Evolutionary conservation across 192 early-diverging fungal species (phyloP).

Genomic region (Martensiomyces pterosporus): DNA sequence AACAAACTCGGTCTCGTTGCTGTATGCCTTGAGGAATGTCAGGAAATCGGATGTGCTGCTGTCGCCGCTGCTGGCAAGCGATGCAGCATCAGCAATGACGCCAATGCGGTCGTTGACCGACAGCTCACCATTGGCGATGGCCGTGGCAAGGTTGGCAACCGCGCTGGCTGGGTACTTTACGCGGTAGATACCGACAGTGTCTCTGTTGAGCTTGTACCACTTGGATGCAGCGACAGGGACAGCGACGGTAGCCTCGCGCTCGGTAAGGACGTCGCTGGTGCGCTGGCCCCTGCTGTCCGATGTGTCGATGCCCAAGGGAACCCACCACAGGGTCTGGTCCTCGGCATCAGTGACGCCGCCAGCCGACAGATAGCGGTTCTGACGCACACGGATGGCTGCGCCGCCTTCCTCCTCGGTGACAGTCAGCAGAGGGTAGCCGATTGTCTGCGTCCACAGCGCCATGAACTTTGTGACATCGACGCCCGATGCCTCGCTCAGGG

Average conservation of each 20-base stretch:
- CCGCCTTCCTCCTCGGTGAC: slow-evolving; percentile 54
- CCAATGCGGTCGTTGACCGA: slow-evolving; percentile 78
- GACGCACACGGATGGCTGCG: slow-evolving; percentile 57
- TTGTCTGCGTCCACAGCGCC: slow-evolving; percentile 81
- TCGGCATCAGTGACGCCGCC: slow-evolving; percentile 75
- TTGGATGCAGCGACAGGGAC: slow-evolving; percentile 52
- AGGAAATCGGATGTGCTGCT: slow-evolving; percentile 73
- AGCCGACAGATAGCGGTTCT: slow-evolving; percentile 76
- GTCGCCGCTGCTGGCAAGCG: slow-evolving; percentile 76
- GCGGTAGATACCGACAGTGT: slow-evolving; percentile 79
- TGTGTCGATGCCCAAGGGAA: slow-evolving; percentile 67
- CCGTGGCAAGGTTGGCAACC: slow-evolving; percentile 54
- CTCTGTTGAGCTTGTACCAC: slow-evolving; percentile 85
- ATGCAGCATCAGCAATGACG: slow-evolving; percentile 78
- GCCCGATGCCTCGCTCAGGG: slow-evolving; percentile 73
- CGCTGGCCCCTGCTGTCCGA: slow-evolving; percentile 21
- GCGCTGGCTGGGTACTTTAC: slow-evolving; percentile 66
- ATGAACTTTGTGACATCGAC: slow-evolving; percentile 79
- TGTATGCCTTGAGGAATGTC: slow-evolving; percentile 67
- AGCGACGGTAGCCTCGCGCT: slow-evolving; percentile 37
- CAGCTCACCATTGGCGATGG: slow-evolving; percentile 54
- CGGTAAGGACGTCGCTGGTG: slow-evolving; percentile 38
- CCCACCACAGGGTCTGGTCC: slow-evolving; percentile 78
- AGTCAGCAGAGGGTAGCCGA: slow-evolving; percentile 82
- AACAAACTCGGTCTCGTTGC: slow-evolving; percentile 76